Base-by-base conservation (phyloP, 306 rosid genomes). In the Prunus armeniaca region DNA sequence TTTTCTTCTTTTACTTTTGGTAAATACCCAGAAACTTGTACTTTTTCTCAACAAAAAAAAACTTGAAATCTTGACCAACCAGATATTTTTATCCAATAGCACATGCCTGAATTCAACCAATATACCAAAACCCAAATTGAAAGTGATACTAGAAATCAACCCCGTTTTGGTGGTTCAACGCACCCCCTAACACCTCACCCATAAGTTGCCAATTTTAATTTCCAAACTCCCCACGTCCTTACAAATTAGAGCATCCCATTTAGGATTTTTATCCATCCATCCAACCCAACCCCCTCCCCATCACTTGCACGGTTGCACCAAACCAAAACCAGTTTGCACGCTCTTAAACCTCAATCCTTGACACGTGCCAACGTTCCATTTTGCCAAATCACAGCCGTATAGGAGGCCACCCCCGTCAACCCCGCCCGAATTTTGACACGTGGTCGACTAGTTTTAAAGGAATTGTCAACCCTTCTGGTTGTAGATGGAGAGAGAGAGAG, bases 131-230 rank as follows among this genome's bases (percentile, higher is more conserved):
- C 20, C 9, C 11, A 9, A 49, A 41, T 4, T 73, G 77, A 51
- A 51, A 60, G 63, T 67, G 65, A 77, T 75, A 41, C 87, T 66
- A 73, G 75, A 71, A 71, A 84, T 87, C 86, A 85, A 85, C 88
- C 84, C 84, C 69, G 57, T 19, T 73, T 76, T 73, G 89, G 89
- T 89, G 84, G 96, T 87, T 89, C 75, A 91, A 89, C 81, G 83
- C 88, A 82, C 83, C 88, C 67, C 24, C 69, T 71, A 69, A 12
- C 64, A 30, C 62, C 51, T 12, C 6, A 74, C 71, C 63, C 52
- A 54, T 20, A 65, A 30, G 12, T 50, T 71, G 58, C 49, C 20
- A 20, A 9, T 60, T 60, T 32, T 18, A 54, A 2, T 13, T 72
- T 75, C 72, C 76, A 32, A 76, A 63, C 47, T 38, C 45, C 25